Base-by-base conservation (phyloP, 371 early-diverging fungal genomes). In the Lichtheimia corymbifera region DNA sequence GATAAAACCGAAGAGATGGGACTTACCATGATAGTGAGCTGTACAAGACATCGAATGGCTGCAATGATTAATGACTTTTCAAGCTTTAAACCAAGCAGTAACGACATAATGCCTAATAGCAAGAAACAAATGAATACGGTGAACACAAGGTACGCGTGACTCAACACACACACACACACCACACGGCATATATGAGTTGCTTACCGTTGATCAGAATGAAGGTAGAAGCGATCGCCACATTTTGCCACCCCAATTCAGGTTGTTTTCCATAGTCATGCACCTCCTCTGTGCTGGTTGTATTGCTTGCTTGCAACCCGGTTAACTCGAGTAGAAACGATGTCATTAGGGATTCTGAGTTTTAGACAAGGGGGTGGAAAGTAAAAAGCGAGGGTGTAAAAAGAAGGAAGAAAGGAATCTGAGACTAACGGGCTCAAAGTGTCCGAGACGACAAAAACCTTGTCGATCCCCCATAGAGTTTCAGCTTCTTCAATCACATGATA, bases 1-100 rank as follows among this genome's bases (percentile, higher is more conserved):
- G 35, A 11, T 35, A 35, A 11, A 9, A 11, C 11, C 6, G 11
- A 30, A 7, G 2, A 35, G 35, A 52, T 13, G 13, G 12, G 15
- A 54, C 13, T 20, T 70, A 80, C 88, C 88, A 88, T 86, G 52
- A 85, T 65, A 0, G 83, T 78, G 53, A 88, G 69, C 64, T 88
- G 88, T 12, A 86, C 71, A 43, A 83, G 28, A 64, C 87, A 85
- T 24, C 88, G 83, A 24, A 78, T 28, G 0, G 88, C 80, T 13
- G 85, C 82, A 14, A 89, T 74, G 17, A 88, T 66, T 24, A 91
- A 70, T 1, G 82, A 76, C 27, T 64, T 80, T 64, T 83, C 85
- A 2, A 91, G 65, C 11, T 79, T 73, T 11, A 91, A 78, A 0
- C 84, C 78, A 56, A 56, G 57, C 24, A 56, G 15, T 24, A 56